A percentile compares a stretch with the other conserved stretches of the same genome.
Conservation (phyloP, 1,284 basidiomycete species). For the Pisolithus thermaeus region DNA sequence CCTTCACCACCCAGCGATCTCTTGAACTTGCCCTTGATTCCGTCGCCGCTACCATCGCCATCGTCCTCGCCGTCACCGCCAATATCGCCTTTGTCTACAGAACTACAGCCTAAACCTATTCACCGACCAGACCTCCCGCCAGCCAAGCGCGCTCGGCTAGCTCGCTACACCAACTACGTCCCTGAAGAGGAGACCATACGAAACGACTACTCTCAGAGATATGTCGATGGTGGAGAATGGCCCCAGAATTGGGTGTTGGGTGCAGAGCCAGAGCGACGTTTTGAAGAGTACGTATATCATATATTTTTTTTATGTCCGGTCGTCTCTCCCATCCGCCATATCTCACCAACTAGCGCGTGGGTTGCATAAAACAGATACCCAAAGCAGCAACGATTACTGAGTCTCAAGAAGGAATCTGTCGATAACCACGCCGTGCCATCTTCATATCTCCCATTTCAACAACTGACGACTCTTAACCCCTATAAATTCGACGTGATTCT, state of each 20-base stretch:
- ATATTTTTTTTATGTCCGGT: not conserved
- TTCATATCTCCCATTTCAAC: slow-evolving; percentile 59
- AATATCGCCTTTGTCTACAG: slow-evolving; percentile 38
- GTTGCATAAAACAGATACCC: slow-evolving; percentile 62
- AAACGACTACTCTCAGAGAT: slow-evolving; percentile 90
- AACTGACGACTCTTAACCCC: slow-evolving; percentile 49
- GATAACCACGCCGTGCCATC: slow-evolving; percentile 58
- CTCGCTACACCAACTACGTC: slow-evolving; percentile 71
- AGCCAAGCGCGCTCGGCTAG: slow-evolving; percentile 62
- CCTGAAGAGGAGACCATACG: slow-evolving; percentile 91
- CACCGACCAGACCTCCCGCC: slow-evolving; percentile 57
- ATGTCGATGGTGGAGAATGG: slow-evolving; percentile 86
- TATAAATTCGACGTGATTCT: slow-evolving; percentile 91
- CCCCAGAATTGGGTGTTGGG: slow-evolving; percentile 89
- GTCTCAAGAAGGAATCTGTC: slow-evolving; percentile 72
- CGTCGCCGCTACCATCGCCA: slow-evolving; percentile 40
- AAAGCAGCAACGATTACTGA: slow-evolving; percentile 78
- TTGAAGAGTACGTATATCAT: slow-evolving; percentile 79
- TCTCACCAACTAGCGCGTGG: not conserved
- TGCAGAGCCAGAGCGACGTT: slow-evolving; percentile 78
- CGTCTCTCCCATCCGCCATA: not conserved
- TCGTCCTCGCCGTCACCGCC: slow-evolving; percentile 34
- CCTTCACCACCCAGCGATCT: slow-evolving; percentile 35
- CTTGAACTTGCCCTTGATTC: slow-evolving; percentile 43
- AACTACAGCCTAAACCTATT: slow-evolving; percentile 29